Conservation (phyloP, 2,329 filamentous ascomycete genomes). For the Didymellaceae sp. region DNA sequence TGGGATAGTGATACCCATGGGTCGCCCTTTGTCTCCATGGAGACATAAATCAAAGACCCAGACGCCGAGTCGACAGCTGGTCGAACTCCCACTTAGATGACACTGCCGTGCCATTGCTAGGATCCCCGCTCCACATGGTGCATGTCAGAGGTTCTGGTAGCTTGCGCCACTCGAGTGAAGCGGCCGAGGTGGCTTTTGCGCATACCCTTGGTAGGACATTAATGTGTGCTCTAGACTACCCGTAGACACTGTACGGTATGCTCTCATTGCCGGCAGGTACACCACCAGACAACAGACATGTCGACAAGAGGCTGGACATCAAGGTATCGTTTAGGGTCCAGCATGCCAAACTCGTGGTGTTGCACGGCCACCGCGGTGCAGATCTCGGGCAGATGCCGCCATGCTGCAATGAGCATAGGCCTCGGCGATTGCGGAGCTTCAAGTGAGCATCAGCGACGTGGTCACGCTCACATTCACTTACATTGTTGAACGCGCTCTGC, state of each 20-base stretch:
- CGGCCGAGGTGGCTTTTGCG: too few relatives aligned
- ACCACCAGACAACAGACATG: too few relatives aligned
- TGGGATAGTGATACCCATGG: background rate
- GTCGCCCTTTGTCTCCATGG: constrained; percentile 2
- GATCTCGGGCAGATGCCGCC: constrained; percentile 11
- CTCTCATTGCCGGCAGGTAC: too few relatives aligned
- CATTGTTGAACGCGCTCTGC: constrained; percentile 3
- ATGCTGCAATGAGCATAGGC: constrained; percentile 3
- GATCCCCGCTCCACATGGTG: too few relatives aligned
- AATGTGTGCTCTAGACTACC: too few relatives aligned
- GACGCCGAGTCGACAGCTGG: background rate
- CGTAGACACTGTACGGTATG: too few relatives aligned
- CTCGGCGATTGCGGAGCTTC: constrained; percentile 17
- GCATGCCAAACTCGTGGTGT: constrained; percentile 7
- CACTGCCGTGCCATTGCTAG: too few relatives aligned
- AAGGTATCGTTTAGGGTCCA: constrained; percentile 1
- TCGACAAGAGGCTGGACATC: too few relatives aligned
- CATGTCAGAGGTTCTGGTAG: too few relatives aligned
- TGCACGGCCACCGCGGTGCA: constrained; percentile 13
- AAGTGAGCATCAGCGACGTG: constrained; percentile 14
- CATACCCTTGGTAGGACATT: too few relatives aligned
- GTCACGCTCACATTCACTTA: constrained; percentile 16
- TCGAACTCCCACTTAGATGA: background rate
- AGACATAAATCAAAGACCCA: background rate
- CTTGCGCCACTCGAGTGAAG: too few relatives aligned